Evolutionary conservation across 2,329 filamentous ascomycete species (phyloP), one percentile per base, ranked within the genome.

Genomic region (Rhinocladiella mackenziei): DNA sequence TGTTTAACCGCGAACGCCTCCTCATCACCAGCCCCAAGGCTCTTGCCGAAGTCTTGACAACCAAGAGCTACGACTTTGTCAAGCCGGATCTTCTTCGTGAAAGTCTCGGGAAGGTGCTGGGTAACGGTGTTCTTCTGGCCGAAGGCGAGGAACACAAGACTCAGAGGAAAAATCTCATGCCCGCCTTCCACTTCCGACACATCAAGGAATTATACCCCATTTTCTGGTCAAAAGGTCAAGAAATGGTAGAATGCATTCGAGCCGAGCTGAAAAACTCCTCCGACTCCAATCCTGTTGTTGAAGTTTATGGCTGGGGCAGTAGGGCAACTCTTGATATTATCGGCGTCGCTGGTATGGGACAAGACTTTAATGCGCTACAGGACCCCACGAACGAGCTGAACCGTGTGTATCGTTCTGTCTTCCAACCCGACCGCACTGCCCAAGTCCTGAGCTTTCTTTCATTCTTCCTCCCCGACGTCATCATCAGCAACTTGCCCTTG

Each of bases 141-240:
- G 89, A 96, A 65, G 89, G 89, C n/a, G 86, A 94, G 9, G 86
- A 89, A 58, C 91, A 96, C 64, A 92, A 84, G 68, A 54, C 51
- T 15, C 85, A 89, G 67, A 77, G 89, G 34, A 89, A 85, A 62
- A 81, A 83, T 45, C 76, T 94, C 13, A 79, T 83, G 68, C 88
- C 88, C 0, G 86, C 87, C 2, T 95, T 95, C 63, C 75, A 81
- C n/a, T 94, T 87, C 60, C 78, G 88, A 15, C 86, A 94, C 58
- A 73, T 94, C 62, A 94, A 92, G 61, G 77, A 91, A 47, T 69
- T 95, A 10, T 92, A 94, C 57, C 83, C 87, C 0, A 68, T 84
- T 4, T 94, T 96, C 64, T 95, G 88, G 88, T 58, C 67, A 14
- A 94, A 94, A 65, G 77, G 82, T 1, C 65, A 75, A 5, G 82